phyloP scores from a whole-genome alignment of 1,139 yeast species.

The Blastobotrys illinoisensis region DNA sequence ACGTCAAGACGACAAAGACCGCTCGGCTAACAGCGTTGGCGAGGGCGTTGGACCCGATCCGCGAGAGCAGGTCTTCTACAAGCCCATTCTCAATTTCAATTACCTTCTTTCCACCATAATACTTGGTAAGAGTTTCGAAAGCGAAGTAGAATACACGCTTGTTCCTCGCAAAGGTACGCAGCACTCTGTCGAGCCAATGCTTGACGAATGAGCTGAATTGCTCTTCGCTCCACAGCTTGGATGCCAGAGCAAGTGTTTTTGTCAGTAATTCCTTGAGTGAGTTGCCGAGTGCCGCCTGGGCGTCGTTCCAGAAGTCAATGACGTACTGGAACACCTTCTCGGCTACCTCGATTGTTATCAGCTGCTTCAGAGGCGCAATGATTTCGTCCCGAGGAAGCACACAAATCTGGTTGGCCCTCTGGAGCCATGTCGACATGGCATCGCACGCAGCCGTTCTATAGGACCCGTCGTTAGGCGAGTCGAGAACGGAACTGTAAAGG shows the following conservation, averaged over 20 bases:
- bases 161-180: conserved; percentile 40
- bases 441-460: conserved; percentile 49
- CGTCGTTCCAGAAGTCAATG: conserved; percentile 63
- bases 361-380: conserved; percentile 1
- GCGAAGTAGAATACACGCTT: conserved; percentile 57
- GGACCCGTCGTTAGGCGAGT: conserved; percentile 30
- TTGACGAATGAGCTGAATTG: conserved; percentile 25
- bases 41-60: conserved; percentile 53
- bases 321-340: conserved; percentile 48
- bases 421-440: conserved; percentile 57
- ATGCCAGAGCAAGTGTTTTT: conserved; percentile 44
- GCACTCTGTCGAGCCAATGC: conserved; percentile 43
- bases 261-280: conserved; percentile 56
- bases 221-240: conserved; percentile 13
- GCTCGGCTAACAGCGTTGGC: conserved; percentile 68
- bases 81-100: conserved; percentile 43
- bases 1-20: conserved; percentile 40
- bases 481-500: conserved; percentile 19
- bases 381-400: conserved; percentile 3
- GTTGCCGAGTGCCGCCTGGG: conserved; percentile 65
- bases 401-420: conserved; percentile 43
- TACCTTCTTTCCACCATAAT: conserved; percentile 40
- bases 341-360: conserved; percentile 30
- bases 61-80: conserved; percentile 40
- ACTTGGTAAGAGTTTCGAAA: conserved; percentile 50